A percentile compares a stretch with the other conserved stretches of the same genome.
These are phyloP conservation scores for Paracamarosporium sp. DNA, from an alignment of 2,329 filamentous ascomycete genomes.

Conservation along the genomic window DNA sequence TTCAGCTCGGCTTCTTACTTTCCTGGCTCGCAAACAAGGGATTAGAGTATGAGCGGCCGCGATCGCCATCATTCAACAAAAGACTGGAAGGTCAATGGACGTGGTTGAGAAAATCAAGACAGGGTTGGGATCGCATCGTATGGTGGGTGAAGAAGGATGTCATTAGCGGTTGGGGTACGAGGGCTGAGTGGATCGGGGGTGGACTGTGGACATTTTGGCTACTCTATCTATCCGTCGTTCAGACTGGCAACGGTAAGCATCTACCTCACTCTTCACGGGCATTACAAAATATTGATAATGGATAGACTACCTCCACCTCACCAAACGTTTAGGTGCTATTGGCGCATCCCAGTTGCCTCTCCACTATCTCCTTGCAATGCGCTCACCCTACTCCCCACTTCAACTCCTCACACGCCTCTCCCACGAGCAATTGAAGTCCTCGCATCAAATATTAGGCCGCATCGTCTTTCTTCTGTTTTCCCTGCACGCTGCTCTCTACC, in stretches of 20 bases:
- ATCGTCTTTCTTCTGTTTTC: conserved; percentile 59
- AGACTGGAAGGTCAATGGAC: conserved; percentile 25
- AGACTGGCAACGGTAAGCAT: conserved; percentile 61
- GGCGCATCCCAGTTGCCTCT: conserved; percentile 65
- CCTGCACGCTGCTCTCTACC: conserved; percentile 61
- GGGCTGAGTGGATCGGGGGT: conserved; percentile 58
- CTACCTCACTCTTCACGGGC: neutral
- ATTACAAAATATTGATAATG: neutral
- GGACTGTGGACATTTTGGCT: conserved; percentile 61
- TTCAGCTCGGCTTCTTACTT: conserved; percentile 49
- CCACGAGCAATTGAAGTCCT: conserved; percentile 62
- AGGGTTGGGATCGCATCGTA: conserved; percentile 31
- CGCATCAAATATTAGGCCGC: conserved; percentile 65
- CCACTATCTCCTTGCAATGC: conserved; percentile 64
- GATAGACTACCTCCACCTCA: conserved; percentile 68
- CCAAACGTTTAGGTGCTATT: conserved; percentile 67
- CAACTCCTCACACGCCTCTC: conserved; percentile 60
- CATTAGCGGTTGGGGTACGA: conserved; percentile 55
- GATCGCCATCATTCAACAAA: conserved; percentile 51
- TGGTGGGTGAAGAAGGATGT: conserved; percentile 58
- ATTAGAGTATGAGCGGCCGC: conserved; percentile 43
- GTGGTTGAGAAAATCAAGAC: conserved; percentile 32
- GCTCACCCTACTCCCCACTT: conserved; percentile 58
- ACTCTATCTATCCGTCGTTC: conserved; percentile 55
- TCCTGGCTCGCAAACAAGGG: conserved; percentile 38